Base-by-base conservation (phyloP, 1,284 basidiomycete genomes). In the Pseudozyma flocculosa region DNA sequence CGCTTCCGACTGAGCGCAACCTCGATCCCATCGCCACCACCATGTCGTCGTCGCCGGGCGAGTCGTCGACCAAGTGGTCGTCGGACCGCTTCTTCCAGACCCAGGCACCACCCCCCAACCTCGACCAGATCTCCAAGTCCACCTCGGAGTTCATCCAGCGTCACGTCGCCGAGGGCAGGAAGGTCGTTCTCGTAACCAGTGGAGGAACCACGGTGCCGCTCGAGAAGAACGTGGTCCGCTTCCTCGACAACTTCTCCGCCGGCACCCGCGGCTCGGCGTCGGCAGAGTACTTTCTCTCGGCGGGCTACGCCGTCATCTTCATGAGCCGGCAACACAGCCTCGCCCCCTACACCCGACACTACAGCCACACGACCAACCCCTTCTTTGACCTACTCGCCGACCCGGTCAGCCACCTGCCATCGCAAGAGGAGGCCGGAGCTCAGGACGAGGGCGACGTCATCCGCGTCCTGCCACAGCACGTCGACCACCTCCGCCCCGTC, bases 221-320 rank as follows among this genome's bases (percentile, higher is more conserved):
- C 7, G 75, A 73, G 60, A 64, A 69, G 47, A 73, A 72, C 45
- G 63, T 72, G 63, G 94, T 98, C 41, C 90, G 95, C 45, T 98
- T 96, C 80, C 83, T 98, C 26, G 94, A 98, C 79, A 98, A 98
- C 82, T 98, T 97, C 80, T 95, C 92, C 78, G 95, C 95, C 48
- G 93, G 94, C 45, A 98, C 95, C 15, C 85, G 94, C 76, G 94
- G 95, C 34, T 91, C 95, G 26, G 93, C 94, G 0, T 97, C 93
- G 4, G 94, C 94, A 1, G 94, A 98, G 80, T 96, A 98, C 82
- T 96, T 98, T 78, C 84, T 98, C 51, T 85, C 78, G 4, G 86
- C 88, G 2, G 89, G 88, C 60, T 98, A 98, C 81, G 92, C 93
- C 21, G 95, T 98, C 76, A 93, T 98, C 73, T 98, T 98, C 80